Conservation (phyloP, 495 filamentous ascomycete genomes). For the Saxophila tyrrhenica region DNA sequence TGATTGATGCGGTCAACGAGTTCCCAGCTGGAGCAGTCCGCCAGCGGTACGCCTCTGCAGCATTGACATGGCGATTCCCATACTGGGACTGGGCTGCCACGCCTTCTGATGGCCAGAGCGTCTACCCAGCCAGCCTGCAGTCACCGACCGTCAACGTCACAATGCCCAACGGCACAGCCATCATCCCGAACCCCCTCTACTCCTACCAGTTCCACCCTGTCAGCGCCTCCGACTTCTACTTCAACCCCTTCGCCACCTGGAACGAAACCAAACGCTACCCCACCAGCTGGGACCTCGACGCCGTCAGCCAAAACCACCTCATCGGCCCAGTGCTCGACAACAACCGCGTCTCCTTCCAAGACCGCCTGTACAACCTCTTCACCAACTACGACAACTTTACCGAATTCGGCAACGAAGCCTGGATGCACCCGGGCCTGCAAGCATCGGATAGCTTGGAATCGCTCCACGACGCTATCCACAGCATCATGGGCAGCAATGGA, state of each 20-base stretch:
- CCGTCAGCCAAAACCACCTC: constrained; percentile 41
- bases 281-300: constrained; percentile 29
- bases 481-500: constrained; percentile 42
- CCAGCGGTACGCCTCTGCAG: constrained; percentile 39
- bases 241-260: constrained; percentile 37
- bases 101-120: constrained; percentile 35
- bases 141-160: constrained; percentile 37
- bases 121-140: constrained; percentile 40
- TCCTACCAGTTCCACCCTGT: constrained; percentile 50
- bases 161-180: constrained; percentile 39
- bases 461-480: constrained; percentile 54
- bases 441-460: constrained; percentile 49
- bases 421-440: constrained; percentile 30
- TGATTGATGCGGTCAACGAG: constrained; percentile 40
- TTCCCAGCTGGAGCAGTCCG: constrained; percentile 38
- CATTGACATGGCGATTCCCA: constrained; percentile 47
- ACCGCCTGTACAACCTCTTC: constrained; percentile 49
- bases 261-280: constrained; percentile 40
- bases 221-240: constrained; percentile 27
- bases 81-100: constrained; percentile 58
- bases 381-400: constrained; percentile 46
- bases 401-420: constrained; percentile 47
- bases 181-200: constrained; percentile 51
- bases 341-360: constrained; percentile 34
- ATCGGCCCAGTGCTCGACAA: constrained; percentile 39